These are phyloP conservation scores for Rubia peregrina DNA, from an alignment of 305 asterid genomes.

Conservation along the genomic window DNA sequence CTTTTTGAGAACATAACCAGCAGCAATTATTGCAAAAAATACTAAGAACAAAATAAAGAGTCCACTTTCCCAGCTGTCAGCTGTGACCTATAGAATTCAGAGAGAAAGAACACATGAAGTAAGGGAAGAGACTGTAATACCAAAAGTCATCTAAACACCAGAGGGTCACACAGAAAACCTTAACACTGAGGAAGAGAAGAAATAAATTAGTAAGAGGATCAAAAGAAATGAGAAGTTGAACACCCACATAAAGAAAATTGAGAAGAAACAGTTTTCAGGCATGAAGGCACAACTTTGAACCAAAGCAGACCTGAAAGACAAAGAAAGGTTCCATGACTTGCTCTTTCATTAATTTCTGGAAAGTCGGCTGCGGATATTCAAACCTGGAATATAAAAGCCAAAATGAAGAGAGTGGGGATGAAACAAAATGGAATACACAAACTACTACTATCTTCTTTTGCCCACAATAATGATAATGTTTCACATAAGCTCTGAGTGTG, in stretches of 20 bases:
- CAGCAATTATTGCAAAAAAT: constrained; percentile 88
- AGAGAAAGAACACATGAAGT: constrained; percentile 4
- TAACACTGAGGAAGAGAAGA: no score
- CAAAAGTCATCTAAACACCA: constrained; percentile 98
- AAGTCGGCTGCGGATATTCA: constrained; percentile 97
- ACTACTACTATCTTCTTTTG: no score
- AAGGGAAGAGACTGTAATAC: constrained; percentile 80
- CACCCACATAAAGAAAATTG: constrained; percentile 11
- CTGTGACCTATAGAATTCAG: constrained; percentile 62
- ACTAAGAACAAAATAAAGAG: constrained; percentile 88
- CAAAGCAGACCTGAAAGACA: constrained; percentile 75
- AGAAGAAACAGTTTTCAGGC: neutral
- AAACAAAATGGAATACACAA: neutral
- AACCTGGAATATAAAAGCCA: constrained; percentile 45
- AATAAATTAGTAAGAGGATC: constrained; percentile 13
- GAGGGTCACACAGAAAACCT: constrained; percentile 96
- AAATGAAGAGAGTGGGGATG: neutral
- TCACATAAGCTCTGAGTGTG: neutral
- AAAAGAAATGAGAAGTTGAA: neutral
- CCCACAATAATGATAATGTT: neutral
- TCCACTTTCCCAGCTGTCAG: constrained; percentile 99
- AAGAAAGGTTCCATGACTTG: constrained; percentile 92
- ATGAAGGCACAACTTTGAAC: constrained; percentile 15
- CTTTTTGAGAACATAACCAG: constrained; percentile 96
- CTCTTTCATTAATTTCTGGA: constrained; percentile 90